Conservation (phyloP, 2,329 filamentous ascomycete genomes). For the Hypocreales sp. region DNA sequence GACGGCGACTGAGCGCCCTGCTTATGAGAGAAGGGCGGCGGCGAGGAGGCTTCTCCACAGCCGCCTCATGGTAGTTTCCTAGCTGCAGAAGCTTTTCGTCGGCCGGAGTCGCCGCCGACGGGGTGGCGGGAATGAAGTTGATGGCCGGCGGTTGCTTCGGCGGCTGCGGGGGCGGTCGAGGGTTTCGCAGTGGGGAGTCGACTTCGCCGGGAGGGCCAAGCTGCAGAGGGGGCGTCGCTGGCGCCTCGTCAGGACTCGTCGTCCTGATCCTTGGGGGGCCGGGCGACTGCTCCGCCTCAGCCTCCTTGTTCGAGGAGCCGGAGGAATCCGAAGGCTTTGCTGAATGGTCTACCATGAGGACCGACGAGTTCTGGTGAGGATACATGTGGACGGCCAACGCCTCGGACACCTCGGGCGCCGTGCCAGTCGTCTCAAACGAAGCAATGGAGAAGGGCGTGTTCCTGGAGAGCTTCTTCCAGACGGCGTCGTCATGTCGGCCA, state of each 20-base stretch:
- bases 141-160: constrained; percentile 26
- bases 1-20: constrained; percentile 34
- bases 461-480: constrained; percentile 36
- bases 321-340: constrained; percentile 31
- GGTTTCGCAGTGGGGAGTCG: constrained; percentile 47
- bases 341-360: constrained; percentile 43
- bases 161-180: constrained; percentile 40
- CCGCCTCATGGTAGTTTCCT: constrained; percentile 37
- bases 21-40: constrained; percentile 35
- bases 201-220: constrained; percentile 34
- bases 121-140: constrained; percentile 47
- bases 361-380: constrained; percentile 48
- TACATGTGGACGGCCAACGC: constrained; percentile 46
- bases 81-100: constrained; percentile 34
- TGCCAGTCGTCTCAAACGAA: constrained; percentile 45
- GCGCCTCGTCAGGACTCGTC: constrained; percentile 20
- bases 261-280: constrained; percentile 21
- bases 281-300: constrained; percentile 7
- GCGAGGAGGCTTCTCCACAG: constrained; percentile 27
- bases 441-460: constrained; percentile 47
- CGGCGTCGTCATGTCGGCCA: constrained; percentile 37
- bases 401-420: constrained; percentile 47
- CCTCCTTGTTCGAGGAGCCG: constrained; percentile 14
- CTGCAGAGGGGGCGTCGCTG: constrained; percentile 37
- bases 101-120: constrained; percentile 41